Evolutionary conservation across 768 basidiomycete species (phyloP).

Genomic region (Pleurotus giganteus): DNA sequence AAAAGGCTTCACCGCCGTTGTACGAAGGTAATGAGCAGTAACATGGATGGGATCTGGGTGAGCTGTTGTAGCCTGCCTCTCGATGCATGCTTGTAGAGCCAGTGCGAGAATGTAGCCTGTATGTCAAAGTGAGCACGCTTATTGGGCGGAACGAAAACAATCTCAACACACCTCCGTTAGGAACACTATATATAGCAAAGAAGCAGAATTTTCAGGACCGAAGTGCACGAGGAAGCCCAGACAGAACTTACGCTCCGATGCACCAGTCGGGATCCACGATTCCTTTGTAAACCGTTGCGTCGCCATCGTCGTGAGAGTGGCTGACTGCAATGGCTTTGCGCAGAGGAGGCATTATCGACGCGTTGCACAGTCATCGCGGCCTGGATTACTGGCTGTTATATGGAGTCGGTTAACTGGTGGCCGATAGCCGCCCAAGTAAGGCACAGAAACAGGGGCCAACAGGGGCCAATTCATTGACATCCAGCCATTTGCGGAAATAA

Average conservation of each 20-base stretch:
- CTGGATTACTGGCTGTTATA: neutral
- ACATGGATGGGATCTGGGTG: constrained; percentile 61
- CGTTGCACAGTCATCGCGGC: neutral
- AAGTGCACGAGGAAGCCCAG: neutral
- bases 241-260: constrained; percentile 37
- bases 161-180: constrained; percentile 46
- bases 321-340: constrained; percentile 30
- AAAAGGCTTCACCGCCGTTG: constrained; percentile 38
- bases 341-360: constrained; percentile 36
- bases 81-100: constrained; percentile 52
- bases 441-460: too few relatives aligned
- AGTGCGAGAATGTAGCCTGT: constrained; percentile 60
- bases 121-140: constrained; percentile 7
- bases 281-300: constrained; percentile 29
- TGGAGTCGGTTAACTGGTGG: neutral
- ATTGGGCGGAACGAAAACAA: neutral
- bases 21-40: constrained; percentile 55
- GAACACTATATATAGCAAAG: constrained; percentile 32
- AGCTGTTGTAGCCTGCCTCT: constrained; percentile 42
- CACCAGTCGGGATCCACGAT: constrained; percentile 45
- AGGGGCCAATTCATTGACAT: too few relatives aligned
- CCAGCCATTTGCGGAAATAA: too few relatives aligned
- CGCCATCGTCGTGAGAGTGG: constrained; percentile 14
- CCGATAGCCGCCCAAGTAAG: too few relatives aligned
- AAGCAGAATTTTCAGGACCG: too few relatives aligned